phyloP scores from a whole-genome alignment of 192 early-diverging fungal genomes.

The Pilaira anomala region DNA sequence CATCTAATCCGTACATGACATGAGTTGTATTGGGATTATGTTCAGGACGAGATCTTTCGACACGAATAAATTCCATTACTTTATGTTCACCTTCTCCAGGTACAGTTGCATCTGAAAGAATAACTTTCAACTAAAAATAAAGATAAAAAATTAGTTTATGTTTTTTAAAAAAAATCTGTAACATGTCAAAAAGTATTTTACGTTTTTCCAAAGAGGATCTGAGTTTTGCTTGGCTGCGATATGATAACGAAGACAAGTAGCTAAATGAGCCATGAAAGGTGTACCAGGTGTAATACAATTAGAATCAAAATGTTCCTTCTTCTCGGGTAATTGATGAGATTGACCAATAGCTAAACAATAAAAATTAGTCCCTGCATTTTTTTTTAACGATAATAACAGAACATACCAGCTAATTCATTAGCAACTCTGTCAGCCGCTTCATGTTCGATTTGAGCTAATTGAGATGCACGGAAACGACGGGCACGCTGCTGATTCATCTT shows the following conservation, averaged over 20 bases:
- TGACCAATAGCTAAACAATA: slow-evolving; percentile 49
- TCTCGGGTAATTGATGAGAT: slow-evolving; percentile 44
- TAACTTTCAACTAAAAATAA: slow-evolving; percentile 64
- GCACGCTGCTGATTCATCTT: slow-evolving; percentile 99
- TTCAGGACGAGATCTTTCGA: slow-evolving; percentile 69
- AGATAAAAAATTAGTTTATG: background rate
- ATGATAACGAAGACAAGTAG: slow-evolving; percentile 84
- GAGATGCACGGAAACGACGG: slow-evolving; percentile 92
- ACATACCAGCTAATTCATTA: slow-evolving; percentile 23
- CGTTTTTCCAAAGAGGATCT: slow-evolving; percentile 81
- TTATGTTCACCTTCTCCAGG: slow-evolving; percentile 99
- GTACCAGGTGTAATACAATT: slow-evolving; percentile 99
- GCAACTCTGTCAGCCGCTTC: slow-evolving; percentile 61
- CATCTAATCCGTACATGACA: slow-evolving; percentile 92
- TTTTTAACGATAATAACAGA: background rate
- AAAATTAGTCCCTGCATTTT: background rate
- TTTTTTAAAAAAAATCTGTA: background rate
- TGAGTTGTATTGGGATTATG: slow-evolving; percentile 92
- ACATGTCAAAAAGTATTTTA: slow-evolving; percentile 21
- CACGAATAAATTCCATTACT: slow-evolving; percentile 96
- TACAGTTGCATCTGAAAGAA: slow-evolving; percentile 92
- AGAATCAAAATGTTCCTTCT: slow-evolving; percentile 78
- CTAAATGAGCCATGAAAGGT: slow-evolving; percentile 91
- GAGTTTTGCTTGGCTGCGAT: slow-evolving; percentile 82
- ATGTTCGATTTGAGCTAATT: slow-evolving; percentile 38